Conservation (phyloP, 257 asterid genomes). For the Capsicum rhomboideum region DNA sequence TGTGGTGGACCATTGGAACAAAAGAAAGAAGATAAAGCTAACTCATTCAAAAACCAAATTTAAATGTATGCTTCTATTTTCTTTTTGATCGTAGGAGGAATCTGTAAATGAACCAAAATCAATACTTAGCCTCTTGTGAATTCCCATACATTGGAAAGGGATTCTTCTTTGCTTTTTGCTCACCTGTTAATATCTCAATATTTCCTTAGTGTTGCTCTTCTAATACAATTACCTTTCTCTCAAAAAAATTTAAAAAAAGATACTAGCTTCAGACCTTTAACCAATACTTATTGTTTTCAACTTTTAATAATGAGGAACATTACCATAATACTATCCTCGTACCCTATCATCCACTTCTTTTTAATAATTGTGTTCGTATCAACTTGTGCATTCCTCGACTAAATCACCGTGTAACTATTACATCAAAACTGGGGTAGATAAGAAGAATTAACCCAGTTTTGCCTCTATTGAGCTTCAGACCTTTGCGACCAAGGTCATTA, state of each 20-base stretch:
- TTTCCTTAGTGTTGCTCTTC: not conserved
- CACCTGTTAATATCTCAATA: not conserved
- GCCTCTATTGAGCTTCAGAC: not conserved
- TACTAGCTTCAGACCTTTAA: not conserved
- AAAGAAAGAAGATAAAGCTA: not conserved
- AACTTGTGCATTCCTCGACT: not conserved
- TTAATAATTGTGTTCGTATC: not conserved
- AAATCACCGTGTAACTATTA: not conserved
- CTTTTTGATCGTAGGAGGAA: not conserved
- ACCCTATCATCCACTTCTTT: not conserved
- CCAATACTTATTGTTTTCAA: not conserved
- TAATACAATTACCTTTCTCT: not conserved
- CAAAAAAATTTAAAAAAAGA: not conserved
- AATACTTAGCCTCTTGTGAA: not conserved
- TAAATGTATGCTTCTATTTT: not conserved
- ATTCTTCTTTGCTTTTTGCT: not conserved
- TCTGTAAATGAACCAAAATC: not conserved
- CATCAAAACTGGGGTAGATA: not conserved
- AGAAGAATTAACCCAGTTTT: not conserved
- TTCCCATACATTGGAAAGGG: not conserved
- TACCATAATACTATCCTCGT: not conserved
- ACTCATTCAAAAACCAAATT: not conserved
- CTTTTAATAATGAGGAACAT: not conserved
- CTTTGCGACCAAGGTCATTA: not conserved
- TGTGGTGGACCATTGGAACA: not conserved